Evolutionary conservation across 257 asterid genomes (phyloP).

Genomic region (Parsonsia alboflavescens): DNA sequence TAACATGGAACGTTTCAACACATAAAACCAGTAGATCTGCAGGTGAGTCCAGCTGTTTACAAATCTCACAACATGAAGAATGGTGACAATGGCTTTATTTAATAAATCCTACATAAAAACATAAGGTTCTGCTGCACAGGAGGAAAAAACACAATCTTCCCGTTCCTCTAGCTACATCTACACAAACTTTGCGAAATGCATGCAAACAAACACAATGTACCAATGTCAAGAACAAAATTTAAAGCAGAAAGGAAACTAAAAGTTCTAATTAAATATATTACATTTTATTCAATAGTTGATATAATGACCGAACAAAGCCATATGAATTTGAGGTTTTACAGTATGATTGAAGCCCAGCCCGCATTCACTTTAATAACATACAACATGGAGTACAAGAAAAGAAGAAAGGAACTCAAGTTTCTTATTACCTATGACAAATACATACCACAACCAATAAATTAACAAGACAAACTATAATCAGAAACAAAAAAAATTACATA

Average conservation of each 20-base stretch:
- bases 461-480: constrained; percentile 32
- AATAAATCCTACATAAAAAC: neutral
- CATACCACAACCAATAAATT: constrained; percentile 61
- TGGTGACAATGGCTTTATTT: neutral
- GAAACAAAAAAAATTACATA: constrained; percentile 30
- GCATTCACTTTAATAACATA: constrained; percentile 26
- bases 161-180: neutral
- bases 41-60: neutral
- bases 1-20: neutral
- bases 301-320: constrained; percentile 28
- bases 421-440: constrained; percentile 50
- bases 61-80: neutral
- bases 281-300: constrained; percentile 29
- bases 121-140: neutral
- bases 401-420: constrained; percentile 23
- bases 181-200: neutral
- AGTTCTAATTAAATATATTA: constrained; percentile 10
- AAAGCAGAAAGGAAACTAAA: neutral
- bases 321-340: constrained; percentile 37
- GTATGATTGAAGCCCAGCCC: constrained; percentile 34
- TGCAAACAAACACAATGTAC: neutral
- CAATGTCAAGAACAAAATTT: neutral
- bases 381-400: constrained; percentile 17
- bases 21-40: neutral
- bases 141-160: neutral